These are phyloP conservation scores for Gastrolobium bilobum DNA, from an alignment of 306 rosid species.

Conservation along the genomic window DNA sequence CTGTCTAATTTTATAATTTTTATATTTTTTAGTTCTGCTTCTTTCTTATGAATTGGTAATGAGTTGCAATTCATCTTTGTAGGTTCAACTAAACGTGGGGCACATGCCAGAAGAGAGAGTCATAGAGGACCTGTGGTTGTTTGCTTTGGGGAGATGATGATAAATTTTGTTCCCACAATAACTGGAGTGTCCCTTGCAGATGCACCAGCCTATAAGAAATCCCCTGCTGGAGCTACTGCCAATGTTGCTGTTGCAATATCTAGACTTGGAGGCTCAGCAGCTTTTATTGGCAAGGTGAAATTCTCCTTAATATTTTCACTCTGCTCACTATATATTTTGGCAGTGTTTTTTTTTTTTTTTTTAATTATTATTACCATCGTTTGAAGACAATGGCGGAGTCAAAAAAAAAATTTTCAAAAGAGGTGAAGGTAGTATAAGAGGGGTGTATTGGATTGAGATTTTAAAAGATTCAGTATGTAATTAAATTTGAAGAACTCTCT, in stretches of 20 bases:
- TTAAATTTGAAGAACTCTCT: too few relatives aligned
- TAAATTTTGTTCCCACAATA: slow-evolving; percentile 42
- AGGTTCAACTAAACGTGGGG: slow-evolving; percentile 41
- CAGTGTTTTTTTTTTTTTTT: neutral
- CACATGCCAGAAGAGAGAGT: neutral
- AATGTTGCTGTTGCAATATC: slow-evolving; percentile 51
- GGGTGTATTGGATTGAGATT: too few relatives aligned
- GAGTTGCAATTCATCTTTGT: slow-evolving; percentile 17
- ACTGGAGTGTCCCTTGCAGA: slow-evolving; percentile 49
- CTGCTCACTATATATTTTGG: neutral
- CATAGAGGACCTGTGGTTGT: slow-evolving; percentile 29
- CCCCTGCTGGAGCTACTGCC: slow-evolving; percentile 51
- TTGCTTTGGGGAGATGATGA: slow-evolving; percentile 59
- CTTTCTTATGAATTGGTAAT: neutral
- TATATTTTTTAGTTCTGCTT: too few relatives aligned
- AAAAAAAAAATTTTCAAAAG: too few relatives aligned
- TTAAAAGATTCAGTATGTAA: too few relatives aligned
- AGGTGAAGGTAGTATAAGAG: too few relatives aligned
- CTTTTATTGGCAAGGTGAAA: slow-evolving; percentile 60
- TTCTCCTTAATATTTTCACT: neutral
- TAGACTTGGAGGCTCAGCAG: slow-evolving; percentile 47
- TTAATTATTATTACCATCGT: neutral
- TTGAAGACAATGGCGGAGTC: too few relatives aligned
- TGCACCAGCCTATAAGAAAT: slow-evolving; percentile 42
- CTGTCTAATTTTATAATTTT: neutral